A percentile compares a stretch with the other conserved stretches of the same genome.
Evolutionary conservation across 768 basidiomycete species (phyloP).

Genomic region (Tulasnella sp.): DNA sequence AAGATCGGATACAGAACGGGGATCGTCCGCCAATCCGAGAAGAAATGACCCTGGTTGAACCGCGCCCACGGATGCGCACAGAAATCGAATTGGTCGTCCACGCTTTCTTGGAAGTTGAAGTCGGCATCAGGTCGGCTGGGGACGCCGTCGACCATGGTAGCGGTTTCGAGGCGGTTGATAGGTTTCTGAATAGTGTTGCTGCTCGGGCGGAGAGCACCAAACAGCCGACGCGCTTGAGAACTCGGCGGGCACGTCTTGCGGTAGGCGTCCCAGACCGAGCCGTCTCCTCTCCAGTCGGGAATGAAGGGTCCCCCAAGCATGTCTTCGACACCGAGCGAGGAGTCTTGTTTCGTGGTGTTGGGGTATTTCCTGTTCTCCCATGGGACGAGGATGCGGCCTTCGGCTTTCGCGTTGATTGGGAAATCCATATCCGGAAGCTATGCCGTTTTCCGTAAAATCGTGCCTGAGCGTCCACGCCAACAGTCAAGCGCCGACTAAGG

Average conservation of each 20-base stretch:
- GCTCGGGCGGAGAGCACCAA: slow-evolving; percentile 52
- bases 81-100: slow-evolving; percentile 62
- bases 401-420: slow-evolving; percentile 85
- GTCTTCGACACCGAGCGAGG: slow-evolving; percentile 38
- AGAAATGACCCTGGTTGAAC: slow-evolving; percentile 87
- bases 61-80: slow-evolving; percentile 75
- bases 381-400: slow-evolving; percentile 84
- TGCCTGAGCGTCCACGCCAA: slow-evolving; percentile 16
- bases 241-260: slow-evolving; percentile 79
- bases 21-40: slow-evolving; percentile 91
- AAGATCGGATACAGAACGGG: slow-evolving; percentile 86
- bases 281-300: slow-evolving; percentile 75
- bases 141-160: slow-evolving; percentile 19
- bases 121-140: slow-evolving; percentile 29
- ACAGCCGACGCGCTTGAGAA: slow-evolving; percentile 70
- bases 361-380: slow-evolving; percentile 76
- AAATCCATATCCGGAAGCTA: slow-evolving; percentile 93
- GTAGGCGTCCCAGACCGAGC: slow-evolving; percentile 89
- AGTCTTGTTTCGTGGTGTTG: slow-evolving; percentile 45
- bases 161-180: slow-evolving; percentile 22
- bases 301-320: slow-evolving; percentile 55
- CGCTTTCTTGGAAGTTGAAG: slow-evolving; percentile 49
- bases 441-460: not conserved
- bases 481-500: not conserved
- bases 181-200: slow-evolving; percentile 16